Percentiles rank a stretch among this genome's conserved stretches.
phyloP scores from a whole-genome alignment of 208 protist species.

The Trichomonas tenax region DNA sequence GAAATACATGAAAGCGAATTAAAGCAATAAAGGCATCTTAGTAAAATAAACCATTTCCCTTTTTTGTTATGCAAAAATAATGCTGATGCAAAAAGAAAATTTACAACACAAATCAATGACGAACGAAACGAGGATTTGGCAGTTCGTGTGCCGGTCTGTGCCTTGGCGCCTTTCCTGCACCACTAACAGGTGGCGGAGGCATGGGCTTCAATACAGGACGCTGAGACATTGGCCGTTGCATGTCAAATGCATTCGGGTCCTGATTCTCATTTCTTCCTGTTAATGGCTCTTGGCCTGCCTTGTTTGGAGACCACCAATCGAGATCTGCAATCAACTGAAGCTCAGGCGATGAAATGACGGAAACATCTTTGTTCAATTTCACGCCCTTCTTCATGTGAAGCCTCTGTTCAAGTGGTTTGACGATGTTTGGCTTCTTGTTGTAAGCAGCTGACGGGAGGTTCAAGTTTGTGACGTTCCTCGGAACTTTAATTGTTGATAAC shows the following conservation, averaged over 20 bases:
- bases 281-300: neutral
- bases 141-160: too few species aligned
- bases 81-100: neutral
- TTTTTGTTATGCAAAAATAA: too few species aligned
- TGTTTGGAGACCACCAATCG: conserved; percentile 2
- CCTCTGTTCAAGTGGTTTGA: neutral
- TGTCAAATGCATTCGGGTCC: neutral
- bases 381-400: neutral
- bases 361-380: neutral
- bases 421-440: neutral
- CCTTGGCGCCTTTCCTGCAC: neutral
- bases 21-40: neutral
- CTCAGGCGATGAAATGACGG: neutral
- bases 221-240: neutral
- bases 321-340: neutral
- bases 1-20: neutral
- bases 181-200: neutral
- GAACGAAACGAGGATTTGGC: neutral
- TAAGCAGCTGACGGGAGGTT: neutral
- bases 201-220: neutral
- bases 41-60: too few species aligned
- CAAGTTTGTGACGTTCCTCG: neutral
- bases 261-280: neutral
- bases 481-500: conserved; percentile 14
- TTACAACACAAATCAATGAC: neutral